A percentile compares a stretch with the other conserved stretches of the same genome.
phyloP scores from a whole-genome alignment of 1,139 yeast species.

The Diutina siamensis region DNA sequence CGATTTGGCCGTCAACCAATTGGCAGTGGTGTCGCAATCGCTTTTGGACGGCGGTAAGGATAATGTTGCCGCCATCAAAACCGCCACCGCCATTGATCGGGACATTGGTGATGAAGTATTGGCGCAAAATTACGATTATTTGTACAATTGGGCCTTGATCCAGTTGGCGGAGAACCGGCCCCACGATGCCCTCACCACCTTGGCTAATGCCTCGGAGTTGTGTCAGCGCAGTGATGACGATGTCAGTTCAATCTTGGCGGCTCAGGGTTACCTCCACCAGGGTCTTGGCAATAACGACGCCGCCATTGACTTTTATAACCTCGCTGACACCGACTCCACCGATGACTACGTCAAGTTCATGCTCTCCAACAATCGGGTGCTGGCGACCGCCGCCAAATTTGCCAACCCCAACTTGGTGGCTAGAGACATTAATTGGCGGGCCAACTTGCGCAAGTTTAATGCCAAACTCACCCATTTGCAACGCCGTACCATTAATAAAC shows the following conservation, averaged over 20 bases:
- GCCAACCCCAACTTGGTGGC: constrained; percentile 2
- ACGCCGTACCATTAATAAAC: constrained; percentile 27
- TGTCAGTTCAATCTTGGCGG: constrained; percentile 51
- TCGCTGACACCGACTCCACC: constrained; percentile 10
- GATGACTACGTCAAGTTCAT: constrained; percentile 23
- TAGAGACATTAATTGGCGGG: background rate
- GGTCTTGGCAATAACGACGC: constrained; percentile 29
- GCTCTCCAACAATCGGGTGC: constrained; percentile 23
- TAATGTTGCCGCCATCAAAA: background rate
- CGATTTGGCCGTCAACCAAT: constrained; percentile 61
- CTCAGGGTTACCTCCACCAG: constrained; percentile 56
- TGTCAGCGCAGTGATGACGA: constrained; percentile 28
- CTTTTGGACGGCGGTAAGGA: background rate
- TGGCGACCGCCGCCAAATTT: constrained; percentile 12
- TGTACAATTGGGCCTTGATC: constrained; percentile 60
- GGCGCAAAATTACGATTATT: constrained; percentile 21
- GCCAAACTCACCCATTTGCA: constrained; percentile 36
- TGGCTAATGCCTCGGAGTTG: constrained; percentile 39
- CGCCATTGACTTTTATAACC: constrained; percentile 28
- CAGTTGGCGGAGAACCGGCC: constrained; percentile 32
- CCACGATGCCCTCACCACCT: constrained; percentile 31
- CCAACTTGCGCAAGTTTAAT: constrained; percentile 16
- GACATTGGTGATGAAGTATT: background rate
- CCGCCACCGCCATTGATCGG: background rate
- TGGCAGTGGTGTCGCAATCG: constrained; percentile 55